Evolutionary conservation across 768 basidiomycete genomes (phyloP), one percentile per base, ranked within the genome.

Genomic region (Tephrocybe sp.): DNA sequence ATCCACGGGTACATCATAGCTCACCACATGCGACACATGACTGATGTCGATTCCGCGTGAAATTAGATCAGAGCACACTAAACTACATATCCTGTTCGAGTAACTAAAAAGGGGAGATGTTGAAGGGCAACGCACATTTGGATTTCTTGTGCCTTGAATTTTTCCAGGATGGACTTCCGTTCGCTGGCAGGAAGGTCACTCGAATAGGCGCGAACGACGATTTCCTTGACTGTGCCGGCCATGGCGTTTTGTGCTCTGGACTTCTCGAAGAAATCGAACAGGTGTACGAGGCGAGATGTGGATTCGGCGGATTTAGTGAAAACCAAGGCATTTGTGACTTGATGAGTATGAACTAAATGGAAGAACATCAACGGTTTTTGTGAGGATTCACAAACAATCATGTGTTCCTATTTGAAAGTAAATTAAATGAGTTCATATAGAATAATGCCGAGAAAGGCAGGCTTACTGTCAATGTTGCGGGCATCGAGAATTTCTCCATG

Each of bases 301-400:
- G 92, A 93, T 64, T 98, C 95, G 4, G 95, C 87, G 0, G 90
- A 93, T 70, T 98, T 98, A n/a, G 96, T 97, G 72, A 99, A 99
- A 25, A 97, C 86, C 28, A 99, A 75, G 0, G 87, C 89, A 52
- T 89, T 88, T 8, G 68, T 74, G 18, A 93, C 76, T 7, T 73
- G 62, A 41, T 72, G 75, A 7, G 72, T 64, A 61, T 88, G 85
- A 2, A 97, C 75, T 45, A 99, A 85, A 62, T 98, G 78, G 68
- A 97, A 88, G 48, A 99, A 81, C 59, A 92, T 75, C 8, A 98
- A 78, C 1, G 96, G 95, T 66, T 99, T 99, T 57, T 86, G 75
- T 0, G 84, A 75, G 0, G 93, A 71, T 44, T 87, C 81, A 56
- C 86, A 86, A 44, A 95, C 79, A 44, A 94, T 62, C 86, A 94